Conservation (phyloP, 73 alveolate genomes). For the Symbiodinium pilosum region DNA sequence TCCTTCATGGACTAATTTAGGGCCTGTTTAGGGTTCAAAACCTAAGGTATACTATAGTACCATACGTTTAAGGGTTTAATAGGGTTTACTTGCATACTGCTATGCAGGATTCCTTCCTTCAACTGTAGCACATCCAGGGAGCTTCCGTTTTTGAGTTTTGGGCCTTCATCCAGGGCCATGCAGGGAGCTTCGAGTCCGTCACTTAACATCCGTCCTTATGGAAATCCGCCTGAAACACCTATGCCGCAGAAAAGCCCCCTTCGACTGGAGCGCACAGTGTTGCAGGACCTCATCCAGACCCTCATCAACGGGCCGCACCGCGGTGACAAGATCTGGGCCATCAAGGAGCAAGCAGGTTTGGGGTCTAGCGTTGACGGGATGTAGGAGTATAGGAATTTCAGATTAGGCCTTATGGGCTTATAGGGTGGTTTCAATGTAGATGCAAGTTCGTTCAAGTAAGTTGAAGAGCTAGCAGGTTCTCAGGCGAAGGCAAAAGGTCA, state of each 20-base stretch:
- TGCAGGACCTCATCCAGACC: slow-evolving; percentile 42
- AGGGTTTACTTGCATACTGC: not conserved
- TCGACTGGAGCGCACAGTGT: too few species aligned
- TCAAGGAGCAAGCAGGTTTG: slow-evolving; percentile 15
- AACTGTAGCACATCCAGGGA: not conserved
- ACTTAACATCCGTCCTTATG: too few species aligned
- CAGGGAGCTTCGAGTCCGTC: too few species aligned
- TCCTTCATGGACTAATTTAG: not conserved
- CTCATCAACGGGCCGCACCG: slow-evolving; percentile 62
- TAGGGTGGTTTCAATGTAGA: not conserved
- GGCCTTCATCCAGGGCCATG: too few species aligned
- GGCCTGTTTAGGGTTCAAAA: not conserved
- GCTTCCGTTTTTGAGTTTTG: too few species aligned
- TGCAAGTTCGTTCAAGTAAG: too few species aligned
- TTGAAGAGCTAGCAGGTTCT: too few species aligned
- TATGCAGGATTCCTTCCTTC: not conserved
- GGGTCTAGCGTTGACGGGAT: not conserved
- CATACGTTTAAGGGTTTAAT: too few species aligned
- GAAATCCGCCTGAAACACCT: too few species aligned
- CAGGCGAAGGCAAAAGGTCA: too few species aligned
- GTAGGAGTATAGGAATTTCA: not conserved
- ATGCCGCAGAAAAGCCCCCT: too few species aligned
- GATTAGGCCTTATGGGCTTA: not conserved
- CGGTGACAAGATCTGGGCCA: slow-evolving; percentile 83
- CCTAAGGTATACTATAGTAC: not conserved